phyloP scores from a whole-genome alignment of 257 asterid species.

The Leonotis leonurus region DNA sequence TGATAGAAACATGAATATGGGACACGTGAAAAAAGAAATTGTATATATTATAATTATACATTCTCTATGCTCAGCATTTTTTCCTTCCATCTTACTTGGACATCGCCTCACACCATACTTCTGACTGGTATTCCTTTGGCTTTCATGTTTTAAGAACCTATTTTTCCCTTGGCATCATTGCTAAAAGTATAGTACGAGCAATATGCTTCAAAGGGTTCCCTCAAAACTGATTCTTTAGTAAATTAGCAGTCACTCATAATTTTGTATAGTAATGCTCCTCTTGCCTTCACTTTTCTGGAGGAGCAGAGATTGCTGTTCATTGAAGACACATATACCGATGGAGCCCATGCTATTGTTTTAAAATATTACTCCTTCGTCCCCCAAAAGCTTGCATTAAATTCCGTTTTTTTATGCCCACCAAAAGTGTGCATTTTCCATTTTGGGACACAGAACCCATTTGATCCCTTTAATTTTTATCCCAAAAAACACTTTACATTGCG shows the following conservation, averaged over 20 bases:
- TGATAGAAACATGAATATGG: conserved; percentile 2
- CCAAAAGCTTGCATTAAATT: too few species aligned
- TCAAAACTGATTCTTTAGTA: background rate
- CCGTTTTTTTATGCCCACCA: too few species aligned
- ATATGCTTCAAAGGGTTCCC: background rate
- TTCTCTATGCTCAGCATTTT: background rate
- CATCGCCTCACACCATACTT: background rate
- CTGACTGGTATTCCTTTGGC: background rate
- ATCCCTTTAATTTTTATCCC: too few species aligned
- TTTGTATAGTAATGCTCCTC: background rate
- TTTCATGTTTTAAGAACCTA: background rate
- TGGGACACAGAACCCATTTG: too few species aligned
- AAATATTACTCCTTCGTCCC: too few species aligned
- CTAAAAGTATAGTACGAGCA: background rate
- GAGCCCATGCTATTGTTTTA: background rate
- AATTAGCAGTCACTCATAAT: background rate
- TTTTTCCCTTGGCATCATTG: background rate
- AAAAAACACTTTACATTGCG: too few species aligned
- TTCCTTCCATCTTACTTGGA: background rate
- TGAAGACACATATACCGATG: background rate
- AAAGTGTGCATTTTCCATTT: too few species aligned
- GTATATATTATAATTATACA: background rate
- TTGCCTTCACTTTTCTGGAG: background rate
- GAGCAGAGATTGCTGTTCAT: background rate
- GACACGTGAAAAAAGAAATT: background rate